Base-by-base conservation (phyloP, 148 eudicot species). In the Fallopia convolvulus region DNA sequence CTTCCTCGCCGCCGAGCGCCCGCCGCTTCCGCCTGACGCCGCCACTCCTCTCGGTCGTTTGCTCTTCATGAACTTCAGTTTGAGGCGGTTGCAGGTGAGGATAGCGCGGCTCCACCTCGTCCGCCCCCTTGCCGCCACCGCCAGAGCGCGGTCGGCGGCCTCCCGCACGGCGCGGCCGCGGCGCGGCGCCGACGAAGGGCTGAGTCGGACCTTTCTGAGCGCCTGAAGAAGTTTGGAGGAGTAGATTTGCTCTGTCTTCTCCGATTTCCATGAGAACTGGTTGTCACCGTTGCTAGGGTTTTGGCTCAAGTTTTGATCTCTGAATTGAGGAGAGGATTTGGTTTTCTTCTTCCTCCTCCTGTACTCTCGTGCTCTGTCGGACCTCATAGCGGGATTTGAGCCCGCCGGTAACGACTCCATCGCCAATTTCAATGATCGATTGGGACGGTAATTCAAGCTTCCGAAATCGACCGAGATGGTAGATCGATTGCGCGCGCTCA, bases 41-140 rank as follows among this genome's bases (percentile, higher is more conserved):
- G 9, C 10, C 74, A 18, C 46, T 41, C 12, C 81, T 72, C 75
- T 80, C 72, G 76, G 74, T 36, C 74, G 80, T 68, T 72, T 81
- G 73, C 75, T 77, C 68, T 74, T 83, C 68, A 58, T 72, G 74
- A 78, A 83, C 48, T 60, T 73, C 33, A 84, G 20, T 23, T 80
- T 78, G 50, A 85, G 81, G 32, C 82, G 79, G 36, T 52, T 75
- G 60, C 30, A 26, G 30, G 77, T 79, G 50, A 88, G 87, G 47
- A 88, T 82, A 21, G 90, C 85, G 58, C 87, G 65, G 83, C 90
- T 88, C 90, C 90, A 88, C 23, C 89, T 85, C 30, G 80, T 85
- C 23, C 79, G 77, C 8, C 88, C 90, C 66, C 75, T 82, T 41
- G 84, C 88, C 11, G 90, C 70, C 3, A 70, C 78, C 11, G 90